Evolutionary conservation across 169 alveolate genomes (phyloP), one percentile per base, ranked within the genome.

Genomic region (Plasmodium blacklocki): DNA sequence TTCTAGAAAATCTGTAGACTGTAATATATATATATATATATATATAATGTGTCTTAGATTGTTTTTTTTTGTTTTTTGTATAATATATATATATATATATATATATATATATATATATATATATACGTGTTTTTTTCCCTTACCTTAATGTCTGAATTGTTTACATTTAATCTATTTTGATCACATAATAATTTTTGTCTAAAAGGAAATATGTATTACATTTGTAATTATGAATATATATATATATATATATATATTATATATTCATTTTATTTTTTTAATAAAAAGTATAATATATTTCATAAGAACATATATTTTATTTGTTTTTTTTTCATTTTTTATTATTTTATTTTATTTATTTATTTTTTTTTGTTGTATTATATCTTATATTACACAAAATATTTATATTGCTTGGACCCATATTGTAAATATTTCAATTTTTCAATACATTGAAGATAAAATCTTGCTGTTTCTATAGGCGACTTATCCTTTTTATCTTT

Each of bases 351-450:
- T 9, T 5, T n/a, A 54, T n/a, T n/a, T 23, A 23, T 23, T 54
- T 54, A 3, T 9, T 9, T 11, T n/a, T 54, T 54, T 54, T n/a
- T n/a, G 8, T 54, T 54, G 7, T 54, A 26, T 49, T 12, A 21
- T 43, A 52, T 59, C 19, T 52, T 15, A 15, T 5, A 62, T 74
- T 76, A 76, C 75, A 29, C 23, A 67, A 76, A 76, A 56, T 62
- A 74, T 2, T 54, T 49, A 60, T 74, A 76, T 76, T 76, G 70
- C 43, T 62, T 76, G 15, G 76, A 63, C 23, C 75, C 88, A 39
- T 76, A 76, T 19, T 76, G 88, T 3, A 76, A 72, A 45, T n/a
- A 76, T 50, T 76, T 76, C 2, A 76, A 59, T 45, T 76, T 76
- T 62, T 76, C 76, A 63, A 64, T 76, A 49, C 74, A 76, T 39